Evolutionary conservation across 2,329 filamentous ascomycete species (phyloP), one percentile per base, ranked within the genome.

Genomic region (Penicillium sp.): DNA sequence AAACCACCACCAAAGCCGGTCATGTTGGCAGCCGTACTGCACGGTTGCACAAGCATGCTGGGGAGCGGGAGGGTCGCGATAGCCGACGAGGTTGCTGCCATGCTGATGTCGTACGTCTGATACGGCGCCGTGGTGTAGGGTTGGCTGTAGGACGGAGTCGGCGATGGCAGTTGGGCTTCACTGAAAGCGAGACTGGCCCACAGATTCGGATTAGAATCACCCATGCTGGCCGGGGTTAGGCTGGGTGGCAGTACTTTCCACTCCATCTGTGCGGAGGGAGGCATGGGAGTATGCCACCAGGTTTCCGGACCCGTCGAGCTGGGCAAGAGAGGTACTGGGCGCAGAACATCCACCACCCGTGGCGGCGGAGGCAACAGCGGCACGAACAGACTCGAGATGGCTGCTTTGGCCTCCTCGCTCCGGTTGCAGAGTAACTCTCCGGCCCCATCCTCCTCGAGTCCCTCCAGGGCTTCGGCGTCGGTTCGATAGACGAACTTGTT

Each of bases 401-500:
- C 89, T 73, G 84, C 88, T 86, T 97, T 97, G 79, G 97, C 94
- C 71, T 97, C 93, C 70, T 97, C 93, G 75, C 92, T 93, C 81
- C 92, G 91, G 68, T 93, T 93, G 74, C 91, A 90, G 64, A 98
- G 88, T 68, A 99, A 85, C 82, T 99, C 95, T 66, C 95, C 95
- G 53, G 91, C 91, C 65, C 95, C 95, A 73, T 97, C 94, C 81
- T 98, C 95, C 83, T 99, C 95, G 68, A 98, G 85, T 60, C 95
- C 95, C 81, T 99, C 95, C 58, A 99, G 86, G 50, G 93, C 95
- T 64, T 90, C 89, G 67, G 92, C 93, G 73, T 91, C 88, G 17
- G 94, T 93, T 74, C 93, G 90, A 82, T 91, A 99, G 74, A 99
- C 94, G 75, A 96, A 99, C 80, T 91, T 94, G 87, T 99, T 99